phyloP scores from a whole-genome alignment of 306 rosid genomes.

The Sicyos baderoa region DNA sequence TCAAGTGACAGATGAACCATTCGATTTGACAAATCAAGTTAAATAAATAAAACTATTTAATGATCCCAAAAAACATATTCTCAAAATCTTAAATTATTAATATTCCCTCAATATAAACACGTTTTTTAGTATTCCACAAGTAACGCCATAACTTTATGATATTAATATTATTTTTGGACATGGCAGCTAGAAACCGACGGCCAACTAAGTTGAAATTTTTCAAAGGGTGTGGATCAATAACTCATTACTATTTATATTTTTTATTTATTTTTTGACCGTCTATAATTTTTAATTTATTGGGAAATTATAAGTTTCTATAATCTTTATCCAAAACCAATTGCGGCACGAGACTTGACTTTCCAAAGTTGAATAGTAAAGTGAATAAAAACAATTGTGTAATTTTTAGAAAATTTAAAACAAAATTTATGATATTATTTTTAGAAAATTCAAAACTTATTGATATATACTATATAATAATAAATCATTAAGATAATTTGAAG shows the following conservation, averaged over 20 bases:
- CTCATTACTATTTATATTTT: background rate
- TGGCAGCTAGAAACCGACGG: background rate
- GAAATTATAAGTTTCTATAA: background rate
- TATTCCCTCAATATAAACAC: background rate
- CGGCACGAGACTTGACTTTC: slow-evolving; percentile 5
- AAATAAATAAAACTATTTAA: too few relatives aligned
- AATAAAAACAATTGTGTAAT: background rate
- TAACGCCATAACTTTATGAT: background rate
- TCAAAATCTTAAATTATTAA: too few relatives aligned
- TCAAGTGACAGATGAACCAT: too few relatives aligned
- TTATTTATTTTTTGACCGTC: too few relatives aligned
- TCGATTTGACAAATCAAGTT: too few relatives aligned
- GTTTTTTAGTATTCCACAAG: background rate
- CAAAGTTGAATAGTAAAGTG: background rate
- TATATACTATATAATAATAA: background rate
- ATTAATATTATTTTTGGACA: background rate
- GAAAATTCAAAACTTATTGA: background rate
- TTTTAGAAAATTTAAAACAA: too few relatives aligned
- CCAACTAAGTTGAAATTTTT: background rate
- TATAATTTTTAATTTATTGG: background rate
- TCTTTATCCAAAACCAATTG: background rate
- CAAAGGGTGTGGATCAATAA: background rate
- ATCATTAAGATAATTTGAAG: background rate
- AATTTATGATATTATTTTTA: too few relatives aligned
- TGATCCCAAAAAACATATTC: too few relatives aligned